Conservation (phyloP, 345 rosid genomes). For the Abelmoschus esculentus region DNA sequence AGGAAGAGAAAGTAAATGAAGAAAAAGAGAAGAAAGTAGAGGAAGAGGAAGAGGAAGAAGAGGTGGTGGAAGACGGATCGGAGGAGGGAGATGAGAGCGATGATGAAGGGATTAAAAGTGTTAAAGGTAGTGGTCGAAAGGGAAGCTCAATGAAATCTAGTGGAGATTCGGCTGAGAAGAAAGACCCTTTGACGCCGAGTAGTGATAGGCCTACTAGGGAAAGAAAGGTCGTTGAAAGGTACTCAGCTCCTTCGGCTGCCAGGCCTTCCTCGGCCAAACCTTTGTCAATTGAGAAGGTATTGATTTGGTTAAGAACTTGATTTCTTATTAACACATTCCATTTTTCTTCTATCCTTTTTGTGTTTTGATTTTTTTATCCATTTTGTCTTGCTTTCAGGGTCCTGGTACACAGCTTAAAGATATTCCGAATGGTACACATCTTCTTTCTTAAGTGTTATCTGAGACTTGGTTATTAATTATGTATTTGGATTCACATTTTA, state of each 20-base stretch:
- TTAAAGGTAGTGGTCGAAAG: constrained; percentile 13
- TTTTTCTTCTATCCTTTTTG: not conserved
- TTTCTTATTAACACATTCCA: not conserved
- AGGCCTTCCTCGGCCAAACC: constrained; percentile 49
- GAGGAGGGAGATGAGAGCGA: constrained; percentile 7
- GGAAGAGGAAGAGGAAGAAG: not conserved
- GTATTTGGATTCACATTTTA: not conserved
- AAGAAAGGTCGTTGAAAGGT: constrained; percentile 87
- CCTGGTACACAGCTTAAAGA: not conserved
- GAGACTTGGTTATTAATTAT: not conserved
- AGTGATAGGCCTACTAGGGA: constrained; percentile 83
- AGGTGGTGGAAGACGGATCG: not conserved
- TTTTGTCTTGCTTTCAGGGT: not conserved
- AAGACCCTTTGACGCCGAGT: constrained; percentile 42
- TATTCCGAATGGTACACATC: not conserved
- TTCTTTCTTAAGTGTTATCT: not conserved
- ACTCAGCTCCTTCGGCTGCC: constrained; percentile 51
- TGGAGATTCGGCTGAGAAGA: constrained; percentile 22
- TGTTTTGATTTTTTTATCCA: not conserved
- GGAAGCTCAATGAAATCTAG: constrained; percentile 18
- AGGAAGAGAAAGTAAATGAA: not conserved
- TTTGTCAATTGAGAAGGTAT: constrained; percentile 66
- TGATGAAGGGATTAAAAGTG: constrained; percentile 2
- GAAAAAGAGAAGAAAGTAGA: not conserved
- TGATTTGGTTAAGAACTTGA: not conserved